Conservation (phyloP, 495 filamentous ascomycete genomes). For the Rhizodiscina lignyota region DNA sequence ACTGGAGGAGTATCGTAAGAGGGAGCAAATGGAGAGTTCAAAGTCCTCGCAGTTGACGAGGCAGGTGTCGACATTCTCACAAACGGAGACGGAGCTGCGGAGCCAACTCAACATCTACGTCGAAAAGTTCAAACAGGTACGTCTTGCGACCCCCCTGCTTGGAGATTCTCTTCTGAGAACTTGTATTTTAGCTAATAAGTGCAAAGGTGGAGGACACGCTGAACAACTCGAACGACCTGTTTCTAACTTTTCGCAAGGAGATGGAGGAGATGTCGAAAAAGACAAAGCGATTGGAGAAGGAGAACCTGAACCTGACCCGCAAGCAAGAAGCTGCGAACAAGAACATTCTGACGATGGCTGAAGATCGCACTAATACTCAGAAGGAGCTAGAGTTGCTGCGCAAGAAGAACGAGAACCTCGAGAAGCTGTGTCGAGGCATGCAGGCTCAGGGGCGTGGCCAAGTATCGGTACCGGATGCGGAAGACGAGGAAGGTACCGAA, state of each 20-base stretch:
- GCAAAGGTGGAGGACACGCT: constrained; percentile 99
- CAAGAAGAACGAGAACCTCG: constrained; percentile 83
- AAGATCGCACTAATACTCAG: constrained; percentile 72
- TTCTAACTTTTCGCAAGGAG: constrained; percentile 94
- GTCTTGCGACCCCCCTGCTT: constrained; percentile 16
- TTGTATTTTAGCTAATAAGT: constrained; percentile 10
- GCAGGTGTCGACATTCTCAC: constrained; percentile 90
- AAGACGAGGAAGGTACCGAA: constrained; percentile 52
- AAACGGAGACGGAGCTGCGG: constrained; percentile 84
- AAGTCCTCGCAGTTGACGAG: constrained; percentile 70
- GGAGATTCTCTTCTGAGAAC: constrained; percentile 1
- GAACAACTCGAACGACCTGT: constrained; percentile 97
- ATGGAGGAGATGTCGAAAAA: constrained; percentile 99
- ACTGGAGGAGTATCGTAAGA: constrained; percentile 75
- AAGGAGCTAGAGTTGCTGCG: constrained; percentile 64
- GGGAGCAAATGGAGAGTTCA: constrained; percentile 59
- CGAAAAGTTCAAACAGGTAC: constrained; percentile 99
- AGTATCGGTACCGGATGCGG: constrained; percentile 26
- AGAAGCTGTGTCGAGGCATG: constrained; percentile 85
- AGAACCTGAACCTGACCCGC: constrained; percentile 77
- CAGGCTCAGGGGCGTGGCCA: constrained; percentile 72
- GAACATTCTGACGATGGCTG: constrained; percentile 96
- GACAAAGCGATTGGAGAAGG: constrained; percentile 92
- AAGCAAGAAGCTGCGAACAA: constrained; percentile 88
- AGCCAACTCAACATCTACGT: constrained; percentile 97